Conservation (phyloP, 441 rosid genomes). For the Cnidoscolus chayamansa region DNA sequence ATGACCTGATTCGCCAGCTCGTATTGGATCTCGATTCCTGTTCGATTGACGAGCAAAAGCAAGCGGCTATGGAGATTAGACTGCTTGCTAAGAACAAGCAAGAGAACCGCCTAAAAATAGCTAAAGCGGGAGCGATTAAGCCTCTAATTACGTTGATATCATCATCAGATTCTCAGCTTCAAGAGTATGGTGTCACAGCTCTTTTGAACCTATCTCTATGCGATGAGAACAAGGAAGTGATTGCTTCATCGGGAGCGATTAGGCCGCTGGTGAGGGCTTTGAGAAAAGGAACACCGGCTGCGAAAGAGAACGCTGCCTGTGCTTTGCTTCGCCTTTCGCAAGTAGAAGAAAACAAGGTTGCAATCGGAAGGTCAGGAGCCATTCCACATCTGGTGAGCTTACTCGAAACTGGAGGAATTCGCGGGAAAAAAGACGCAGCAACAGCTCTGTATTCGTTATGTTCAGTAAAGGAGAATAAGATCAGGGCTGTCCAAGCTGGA, state of each 20-base stretch:
- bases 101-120: slow-evolving; percentile 80
- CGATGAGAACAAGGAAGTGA: slow-evolving; percentile 77
- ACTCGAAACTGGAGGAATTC: slow-evolving; percentile 62
- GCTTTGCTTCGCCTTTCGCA: slow-evolving; percentile 82
- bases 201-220: slow-evolving; percentile 81
- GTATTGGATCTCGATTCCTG: slow-evolving; percentile 64
- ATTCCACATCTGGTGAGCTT: slow-evolving; percentile 65
- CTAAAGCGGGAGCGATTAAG: slow-evolving; percentile 72
- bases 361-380: slow-evolving; percentile 92
- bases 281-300: slow-evolving; percentile 69
- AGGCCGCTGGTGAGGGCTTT: slow-evolving; percentile 74
- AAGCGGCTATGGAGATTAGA: slow-evolving; percentile 92
- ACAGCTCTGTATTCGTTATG: slow-evolving; percentile 80
- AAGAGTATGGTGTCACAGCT: slow-evolving; percentile 89
- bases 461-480: slow-evolving; percentile 72
- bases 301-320: slow-evolving; percentile 88
- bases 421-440: slow-evolving; percentile 89
- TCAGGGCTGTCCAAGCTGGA: slow-evolving; percentile 68
- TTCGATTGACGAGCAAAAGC: slow-evolving; percentile 78
- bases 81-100: slow-evolving; percentile 81
- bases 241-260: slow-evolving; percentile 73
- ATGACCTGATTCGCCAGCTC: slow-evolving; percentile 68
- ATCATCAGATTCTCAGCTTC: slow-evolving; percentile 69
- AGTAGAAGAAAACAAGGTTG: slow-evolving; percentile 60
- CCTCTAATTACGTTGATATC: slow-evolving; percentile 61